Conservation (phyloP, 495 filamentous ascomycete genomes). For the Xylaria curta region DNA sequence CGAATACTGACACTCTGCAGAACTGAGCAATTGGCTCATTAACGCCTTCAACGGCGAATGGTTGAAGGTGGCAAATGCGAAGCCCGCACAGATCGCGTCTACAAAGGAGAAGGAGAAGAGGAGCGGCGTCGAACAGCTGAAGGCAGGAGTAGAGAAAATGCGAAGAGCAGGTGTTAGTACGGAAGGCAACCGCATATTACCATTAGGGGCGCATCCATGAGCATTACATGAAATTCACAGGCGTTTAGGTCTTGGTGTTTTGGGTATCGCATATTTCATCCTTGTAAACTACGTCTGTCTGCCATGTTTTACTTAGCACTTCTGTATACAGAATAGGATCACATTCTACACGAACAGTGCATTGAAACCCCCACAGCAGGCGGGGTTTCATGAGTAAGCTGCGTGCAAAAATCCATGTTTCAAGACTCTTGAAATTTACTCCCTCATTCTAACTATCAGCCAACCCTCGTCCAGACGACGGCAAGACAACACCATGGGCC, state of each 20-base stretch:
- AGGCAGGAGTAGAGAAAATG: slow-evolving; percentile 30
- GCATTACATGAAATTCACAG: not conserved
- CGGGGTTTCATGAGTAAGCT: slow-evolving; percentile 12
- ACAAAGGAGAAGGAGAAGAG: slow-evolving; percentile 34
- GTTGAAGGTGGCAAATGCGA: slow-evolving; percentile 72
- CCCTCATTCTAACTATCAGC: too few species aligned
- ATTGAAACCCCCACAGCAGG: not conserved
- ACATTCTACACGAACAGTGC: not conserved
- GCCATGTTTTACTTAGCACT: not conserved
- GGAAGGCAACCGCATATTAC: slow-evolving; percentile 7
- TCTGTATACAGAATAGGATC: not conserved
- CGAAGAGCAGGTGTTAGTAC: slow-evolving; percentile 25
- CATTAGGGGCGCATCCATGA: not conserved
- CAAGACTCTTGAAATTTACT: not conserved
- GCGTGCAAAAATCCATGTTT: not conserved
- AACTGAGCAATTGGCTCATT: slow-evolving; percentile 88
- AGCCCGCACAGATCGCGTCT: slow-evolving; percentile 51
- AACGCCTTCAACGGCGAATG: slow-evolving; percentile 99
- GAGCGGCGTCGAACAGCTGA: slow-evolving; percentile 21
- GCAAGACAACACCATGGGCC: slow-evolving; percentile 27
- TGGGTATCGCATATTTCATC: not conserved
- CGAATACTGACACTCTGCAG: slow-evolving; percentile 56
- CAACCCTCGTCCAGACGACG: not conserved
- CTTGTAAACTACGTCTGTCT: not conserved
- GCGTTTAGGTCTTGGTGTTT: slow-evolving; percentile 22